phyloP scores from a whole-genome alignment of 1,284 basidiomycete genomes.

The Rhodotorula sp. region DNA sequence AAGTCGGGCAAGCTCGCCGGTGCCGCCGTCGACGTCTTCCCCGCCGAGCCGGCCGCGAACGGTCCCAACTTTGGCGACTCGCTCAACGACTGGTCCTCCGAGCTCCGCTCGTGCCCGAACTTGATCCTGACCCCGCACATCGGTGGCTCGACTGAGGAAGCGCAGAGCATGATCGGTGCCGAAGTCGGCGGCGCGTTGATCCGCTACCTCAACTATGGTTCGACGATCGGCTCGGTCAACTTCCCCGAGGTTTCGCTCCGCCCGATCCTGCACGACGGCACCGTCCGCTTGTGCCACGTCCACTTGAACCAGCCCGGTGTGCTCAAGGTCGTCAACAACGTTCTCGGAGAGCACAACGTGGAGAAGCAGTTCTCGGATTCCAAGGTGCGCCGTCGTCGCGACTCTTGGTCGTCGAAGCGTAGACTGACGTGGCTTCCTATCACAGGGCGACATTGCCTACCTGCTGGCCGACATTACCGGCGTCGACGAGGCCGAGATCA shows the following conservation, averaged over 20 bases:
- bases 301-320: conserved; percentile 98
- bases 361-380: conserved; percentile 94
- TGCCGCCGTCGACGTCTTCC: conserved; percentile 93
- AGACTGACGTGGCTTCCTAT: conserved; percentile 50
- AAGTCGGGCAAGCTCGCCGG: conserved; percentile 85
- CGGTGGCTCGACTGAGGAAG: conserved; percentile 97
- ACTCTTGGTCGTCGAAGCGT: neutral
- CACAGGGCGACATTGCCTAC: conserved; percentile 87
- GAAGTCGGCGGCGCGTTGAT: conserved; percentile 84
- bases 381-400: conserved; percentile 68
- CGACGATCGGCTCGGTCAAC: conserved; percentile 89
- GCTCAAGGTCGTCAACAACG: conserved; percentile 89
- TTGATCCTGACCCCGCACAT: conserved; percentile 97
- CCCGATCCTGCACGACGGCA: conserved; percentile 69
- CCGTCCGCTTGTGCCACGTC: conserved; percentile 90
- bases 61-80: conserved; percentile 79
- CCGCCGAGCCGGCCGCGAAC: conserved; percentile 85
- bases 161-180: conserved; percentile 92
- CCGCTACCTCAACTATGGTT: conserved; percentile 90
- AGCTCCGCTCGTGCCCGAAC: conserved; percentile 73
- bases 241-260: conserved; percentile 98
- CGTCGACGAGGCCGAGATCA: conserved; percentile 78
- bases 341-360: conserved; percentile 90
- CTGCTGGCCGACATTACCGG: conserved; percentile 93
- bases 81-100: conserved; percentile 75